These are phyloP conservation scores for Podaxis pistillaris DNA, from an alignment of 768 basidiomycete genomes.

Conservation along the genomic window DNA sequence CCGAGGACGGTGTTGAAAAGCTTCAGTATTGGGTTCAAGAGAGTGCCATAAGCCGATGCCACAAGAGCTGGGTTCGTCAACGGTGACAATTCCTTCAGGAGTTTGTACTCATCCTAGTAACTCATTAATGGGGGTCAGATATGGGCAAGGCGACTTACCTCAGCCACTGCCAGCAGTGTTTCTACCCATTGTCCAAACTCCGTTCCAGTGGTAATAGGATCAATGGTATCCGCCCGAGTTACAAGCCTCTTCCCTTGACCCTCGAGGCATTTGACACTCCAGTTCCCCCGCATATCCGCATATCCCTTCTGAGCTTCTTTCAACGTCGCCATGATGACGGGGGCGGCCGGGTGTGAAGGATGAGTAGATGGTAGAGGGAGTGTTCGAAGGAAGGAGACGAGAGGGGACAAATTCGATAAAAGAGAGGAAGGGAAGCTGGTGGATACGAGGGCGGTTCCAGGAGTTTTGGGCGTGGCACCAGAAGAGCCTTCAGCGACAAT, in stretches of 20 bases:
- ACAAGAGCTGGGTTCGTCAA: constrained; percentile 50
- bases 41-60: constrained; percentile 56
- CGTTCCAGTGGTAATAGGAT: constrained; percentile 61
- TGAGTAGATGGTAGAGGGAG: constrained; percentile 78
- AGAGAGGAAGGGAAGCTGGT: constrained; percentile 55
- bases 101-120: constrained; percentile 62
- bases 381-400: constrained; percentile 68
- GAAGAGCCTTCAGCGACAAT: constrained; percentile 85
- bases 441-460: constrained; percentile 5
- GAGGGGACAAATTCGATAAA: constrained; percentile 52
- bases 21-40: constrained; percentile 62
- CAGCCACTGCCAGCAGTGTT: constrained; percentile 60
- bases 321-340: constrained; percentile 59
- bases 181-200: constrained; percentile 76
- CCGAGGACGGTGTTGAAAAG: constrained; percentile 67
- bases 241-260: constrained; percentile 65
- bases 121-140: background rate
- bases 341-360: constrained; percentile 78
- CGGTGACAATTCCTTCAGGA: constrained; percentile 62
- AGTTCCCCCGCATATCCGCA: constrained; percentile 82
- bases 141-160: constrained; percentile 39
- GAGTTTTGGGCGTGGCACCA: constrained; percentile 51
- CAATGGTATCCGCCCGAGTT: constrained; percentile 68
- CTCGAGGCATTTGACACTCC: constrained; percentile 76
- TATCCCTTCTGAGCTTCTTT: constrained; percentile 80